Evolutionary conservation across 2,329 filamentous ascomycete species (phyloP).

Genomic region (Coniella lustricola): DNA sequence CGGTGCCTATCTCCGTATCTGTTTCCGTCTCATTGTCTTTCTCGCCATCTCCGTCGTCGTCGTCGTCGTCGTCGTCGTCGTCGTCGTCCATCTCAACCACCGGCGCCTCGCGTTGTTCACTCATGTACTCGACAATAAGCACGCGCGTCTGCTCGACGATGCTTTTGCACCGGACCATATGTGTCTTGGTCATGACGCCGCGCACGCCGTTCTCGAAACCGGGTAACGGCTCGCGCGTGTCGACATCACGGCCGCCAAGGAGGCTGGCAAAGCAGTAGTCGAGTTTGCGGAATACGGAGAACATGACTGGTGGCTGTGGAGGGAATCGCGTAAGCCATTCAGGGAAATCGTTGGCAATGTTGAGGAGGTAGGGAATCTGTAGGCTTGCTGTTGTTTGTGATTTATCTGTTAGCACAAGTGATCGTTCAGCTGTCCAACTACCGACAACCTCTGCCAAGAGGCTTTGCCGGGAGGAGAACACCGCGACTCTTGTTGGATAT

Average conservation of each 20-base stretch:
- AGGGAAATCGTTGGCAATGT: conserved; percentile 64
- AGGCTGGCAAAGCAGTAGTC: conserved; percentile 79
- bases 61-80: conserved; percentile 15
- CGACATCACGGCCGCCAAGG: conserved; percentile 58
- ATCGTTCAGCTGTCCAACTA: no score
- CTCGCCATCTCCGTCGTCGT: conserved; percentile 22
- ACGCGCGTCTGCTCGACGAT: conserved; percentile 71
- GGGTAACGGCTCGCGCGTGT: conserved; percentile 57
- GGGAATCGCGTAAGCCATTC: conserved; percentile 68
- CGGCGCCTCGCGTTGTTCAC: conserved; percentile 37
- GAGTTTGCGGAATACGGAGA: conserved; percentile 67
- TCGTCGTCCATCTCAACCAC: conserved; percentile 31
- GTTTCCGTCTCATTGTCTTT: conserved; percentile 17
- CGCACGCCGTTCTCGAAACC: conserved; percentile 58
- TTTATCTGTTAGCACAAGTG: background rate
- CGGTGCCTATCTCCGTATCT: conserved; percentile 18
- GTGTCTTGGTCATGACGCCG: conserved; percentile 66
- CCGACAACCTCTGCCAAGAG: no score
- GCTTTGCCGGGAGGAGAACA: no score
- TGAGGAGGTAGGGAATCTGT: conserved; percentile 78
- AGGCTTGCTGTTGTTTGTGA: conserved; percentile 50
- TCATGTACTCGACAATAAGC: conserved; percentile 62
- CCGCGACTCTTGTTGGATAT: no score
- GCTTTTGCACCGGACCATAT: conserved; percentile 82
- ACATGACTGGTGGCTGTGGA: conserved; percentile 59